Evolutionary conservation across 176 grass and related monocot genomes (phyloP), one percentile per base, ranked within the genome.

Genomic region (Oryza glaberrima): DNA sequence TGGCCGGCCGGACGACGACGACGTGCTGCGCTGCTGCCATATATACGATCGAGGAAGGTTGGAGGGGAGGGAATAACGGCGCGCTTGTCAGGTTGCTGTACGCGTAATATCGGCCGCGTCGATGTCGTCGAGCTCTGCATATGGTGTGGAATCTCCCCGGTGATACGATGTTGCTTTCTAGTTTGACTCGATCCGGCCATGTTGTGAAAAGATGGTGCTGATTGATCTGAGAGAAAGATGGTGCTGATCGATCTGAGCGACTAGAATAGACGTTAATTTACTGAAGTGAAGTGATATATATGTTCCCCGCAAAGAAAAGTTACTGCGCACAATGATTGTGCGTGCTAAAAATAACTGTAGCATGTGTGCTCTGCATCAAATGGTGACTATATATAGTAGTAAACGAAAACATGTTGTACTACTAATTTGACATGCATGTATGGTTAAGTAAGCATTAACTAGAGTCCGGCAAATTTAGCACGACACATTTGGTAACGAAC

Each of bases 81-180:
- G 83, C 12, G 12, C 45, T 72, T 77, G 88, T 76, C 82, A 70
- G 19, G 14, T 89, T 81, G 71, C 4, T 40, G 44, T 47, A 72
- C 78, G 65, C 72, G 61, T 48, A 16, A 28, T 48, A 17, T 69
- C 77, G 20, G 82, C 49, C 48, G 0, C 14, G 81, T 84, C 76
- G 1, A 11, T n/a, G 54, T 58, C 36, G 75, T 84, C 81, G 25
- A 60, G 68, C 43, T 58, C 43, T 44, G 43, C 23, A 45, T 58
- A 73, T 52, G 12, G 14, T 32, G 48, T 67, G 58, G 81, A n/a
- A 84, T 84, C 76, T 67, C 20, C n/a, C 25, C 25, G 58, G 9
- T 70, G 54, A 56, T 72, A 45, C 35, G 4, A 54, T 3, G 25
- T 38, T 28, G 30, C 72, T 47, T 22, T 74, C 40, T 74, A 35